Evolutionary conservation across 2,329 filamentous ascomycete genomes (phyloP).

Genomic region (Aureobasidium pullulans): DNA sequence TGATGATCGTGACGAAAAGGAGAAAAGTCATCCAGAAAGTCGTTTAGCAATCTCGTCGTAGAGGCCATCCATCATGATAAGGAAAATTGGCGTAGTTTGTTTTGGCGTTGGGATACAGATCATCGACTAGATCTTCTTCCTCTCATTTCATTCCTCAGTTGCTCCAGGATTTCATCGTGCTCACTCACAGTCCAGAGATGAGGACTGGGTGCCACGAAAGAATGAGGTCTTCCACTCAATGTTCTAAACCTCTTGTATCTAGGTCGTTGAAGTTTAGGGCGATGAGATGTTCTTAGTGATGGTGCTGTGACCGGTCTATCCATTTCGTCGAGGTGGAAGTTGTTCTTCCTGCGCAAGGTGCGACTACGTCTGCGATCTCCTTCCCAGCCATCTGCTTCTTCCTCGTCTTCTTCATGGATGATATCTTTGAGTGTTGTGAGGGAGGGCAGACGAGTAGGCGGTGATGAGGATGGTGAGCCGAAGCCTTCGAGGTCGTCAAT

Average conservation of each 20-base stretch:
- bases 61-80: neutral
- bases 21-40: neutral
- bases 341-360: slow-evolving; percentile 21
- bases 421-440: slow-evolving; percentile 10
- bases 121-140: slow-evolving; percentile 9
- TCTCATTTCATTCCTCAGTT: neutral
- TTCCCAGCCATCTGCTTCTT: slow-evolving; percentile 19
- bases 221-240: slow-evolving; percentile 33
- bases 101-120: neutral
- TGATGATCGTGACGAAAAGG: neutral
- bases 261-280: slow-evolving; percentile 11
- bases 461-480: slow-evolving; percentile 7
- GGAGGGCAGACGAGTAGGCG: slow-evolving; percentile 14
- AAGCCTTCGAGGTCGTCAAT: slow-evolving; percentile 16
- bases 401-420: slow-evolving; percentile 10
- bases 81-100: neutral
- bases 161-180: slow-evolving; percentile 27
- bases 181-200: slow-evolving; percentile 37
- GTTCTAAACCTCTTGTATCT: slow-evolving; percentile 27
- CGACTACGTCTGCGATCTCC: slow-evolving; percentile 30
- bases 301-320: slow-evolving; percentile 3
- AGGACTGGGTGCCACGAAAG: slow-evolving; percentile 34
- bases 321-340: slow-evolving; percentile 5
- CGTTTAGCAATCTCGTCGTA: neutral
- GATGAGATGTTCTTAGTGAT: neutral